Evolutionary conservation across 257 asterid species (phyloP).

Genomic region (Solanum infundibuliforme): DNA sequence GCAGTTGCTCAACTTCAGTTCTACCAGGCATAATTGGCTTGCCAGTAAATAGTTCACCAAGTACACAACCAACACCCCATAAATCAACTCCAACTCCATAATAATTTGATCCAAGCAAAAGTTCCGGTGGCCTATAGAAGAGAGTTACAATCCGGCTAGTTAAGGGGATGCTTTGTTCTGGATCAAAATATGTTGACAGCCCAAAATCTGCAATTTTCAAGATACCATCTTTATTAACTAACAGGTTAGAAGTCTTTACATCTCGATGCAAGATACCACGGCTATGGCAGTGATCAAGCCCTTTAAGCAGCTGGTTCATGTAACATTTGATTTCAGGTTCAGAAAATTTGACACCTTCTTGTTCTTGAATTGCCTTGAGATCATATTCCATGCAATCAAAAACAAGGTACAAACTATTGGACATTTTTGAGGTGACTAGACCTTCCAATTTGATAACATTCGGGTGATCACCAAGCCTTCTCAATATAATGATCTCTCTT

Average conservation of each 20-base stretch:
- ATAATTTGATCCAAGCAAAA: not conserved
- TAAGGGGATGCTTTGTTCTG: not conserved
- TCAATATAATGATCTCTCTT: not conserved
- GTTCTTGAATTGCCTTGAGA: not conserved
- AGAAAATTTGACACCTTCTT: not conserved
- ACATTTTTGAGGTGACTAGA: not conserved
- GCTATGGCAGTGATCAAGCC: not conserved
- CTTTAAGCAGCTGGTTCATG: not conserved
- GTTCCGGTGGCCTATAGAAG: not conserved
- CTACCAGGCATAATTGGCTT: not conserved
- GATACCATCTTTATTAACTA: not conserved
- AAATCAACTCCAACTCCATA: not conserved
- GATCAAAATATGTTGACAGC: not conserved
- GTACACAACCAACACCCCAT: not conserved
- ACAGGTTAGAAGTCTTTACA: not conserved
- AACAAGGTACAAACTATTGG: not conserved
- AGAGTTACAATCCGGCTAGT: not conserved
- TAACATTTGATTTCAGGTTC: not conserved
- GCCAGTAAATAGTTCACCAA: not conserved
- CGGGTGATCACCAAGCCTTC: not conserved
- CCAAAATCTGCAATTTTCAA: not conserved
- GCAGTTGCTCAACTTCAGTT: not conserved
- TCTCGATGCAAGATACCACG: not conserved
- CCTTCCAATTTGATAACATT: not conserved
- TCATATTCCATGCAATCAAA: not conserved